phyloP scores from a whole-genome alignment of 1,139 yeast genomes.

The Wickerhamomyces sp. region DNA sequence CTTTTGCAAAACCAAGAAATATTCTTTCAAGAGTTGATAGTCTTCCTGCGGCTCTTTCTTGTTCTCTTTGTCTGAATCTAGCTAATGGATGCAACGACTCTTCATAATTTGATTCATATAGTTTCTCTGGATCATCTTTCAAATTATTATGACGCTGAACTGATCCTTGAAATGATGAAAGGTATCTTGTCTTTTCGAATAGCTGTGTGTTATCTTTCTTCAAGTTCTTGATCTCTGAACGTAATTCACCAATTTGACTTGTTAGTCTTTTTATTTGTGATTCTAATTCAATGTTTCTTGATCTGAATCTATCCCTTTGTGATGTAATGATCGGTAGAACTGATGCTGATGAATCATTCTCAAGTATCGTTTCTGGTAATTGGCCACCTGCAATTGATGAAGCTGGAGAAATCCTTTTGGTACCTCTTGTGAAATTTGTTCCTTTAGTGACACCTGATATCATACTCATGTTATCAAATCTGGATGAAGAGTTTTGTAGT shows the following conservation, averaged over 20 bases:
- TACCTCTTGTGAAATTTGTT: slow-evolving; percentile 31
- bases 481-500: slow-evolving; percentile 26
- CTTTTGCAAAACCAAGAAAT: slow-evolving; percentile 69
- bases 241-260: slow-evolving; percentile 50
- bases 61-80: slow-evolving; percentile 73
- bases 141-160: slow-evolving; percentile 17
- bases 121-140: slow-evolving; percentile 45
- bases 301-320: slow-evolving; percentile 88
- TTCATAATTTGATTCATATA: slow-evolving; percentile 63
- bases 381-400: slow-evolving; percentile 43
- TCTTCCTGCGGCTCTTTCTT: slow-evolving; percentile 66
- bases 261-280: slow-evolving; percentile 66
- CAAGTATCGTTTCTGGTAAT: slow-evolving; percentile 26
- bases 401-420: slow-evolving; percentile 36
- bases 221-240: slow-evolving; percentile 57
- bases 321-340: slow-evolving; percentile 87
- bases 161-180: slow-evolving; percentile 45
- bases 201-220: slow-evolving; percentile 73
- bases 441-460: slow-evolving; percentile 53
- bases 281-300: slow-evolving; percentile 76
- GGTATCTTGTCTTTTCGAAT: slow-evolving; percentile 75
- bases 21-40: slow-evolving; percentile 76
- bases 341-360: slow-evolving; percentile 28
- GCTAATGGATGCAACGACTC: slow-evolving; percentile 79
- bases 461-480: slow-evolving; percentile 61